These are phyloP conservation scores for Solanum chaucha DNA, from an alignment of 257 asterid species.

Conservation along the genomic window DNA sequence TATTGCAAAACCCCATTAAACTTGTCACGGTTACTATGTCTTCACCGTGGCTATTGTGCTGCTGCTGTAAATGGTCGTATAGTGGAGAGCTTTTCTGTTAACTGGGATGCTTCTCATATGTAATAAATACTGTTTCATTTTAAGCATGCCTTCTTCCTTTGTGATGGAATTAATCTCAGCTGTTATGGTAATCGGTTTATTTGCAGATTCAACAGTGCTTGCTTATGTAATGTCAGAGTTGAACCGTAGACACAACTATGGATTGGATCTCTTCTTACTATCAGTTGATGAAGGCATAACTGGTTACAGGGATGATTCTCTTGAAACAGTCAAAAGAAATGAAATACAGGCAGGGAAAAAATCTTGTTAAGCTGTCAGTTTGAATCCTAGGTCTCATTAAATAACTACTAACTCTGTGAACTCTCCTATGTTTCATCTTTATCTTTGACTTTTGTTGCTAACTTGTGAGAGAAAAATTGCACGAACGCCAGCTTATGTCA, in stretches of 20 bases:
- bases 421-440: not conserved
- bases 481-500: not conserved
- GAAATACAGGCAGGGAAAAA: slow-evolving; percentile 64
- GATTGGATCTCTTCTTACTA: slow-evolving; percentile 86
- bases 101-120: not conserved
- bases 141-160: not conserved
- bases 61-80: not conserved
- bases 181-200: not conserved
- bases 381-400: not conserved
- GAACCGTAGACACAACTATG: slow-evolving; percentile 75
- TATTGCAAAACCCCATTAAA: not conserved
- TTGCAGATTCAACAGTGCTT: slow-evolving; percentile 94
- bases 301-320: slow-evolving; percentile 96
- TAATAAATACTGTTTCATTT: not conserved
- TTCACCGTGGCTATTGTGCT: not conserved
- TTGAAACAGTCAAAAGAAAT: slow-evolving; percentile 94
- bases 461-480: not conserved
- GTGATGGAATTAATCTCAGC: not conserved
- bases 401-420: not conserved
- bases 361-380: not conserved
- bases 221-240: slow-evolving; percentile 87
- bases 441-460: not conserved
- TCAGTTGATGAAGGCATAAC: slow-evolving; percentile 97
- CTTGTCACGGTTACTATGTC: not conserved
- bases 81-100: not conserved